These are phyloP conservation scores for Acanthamoeba royreba DNA, from an alignment of 208 protist genomes.

Conservation along the genomic window DNA sequence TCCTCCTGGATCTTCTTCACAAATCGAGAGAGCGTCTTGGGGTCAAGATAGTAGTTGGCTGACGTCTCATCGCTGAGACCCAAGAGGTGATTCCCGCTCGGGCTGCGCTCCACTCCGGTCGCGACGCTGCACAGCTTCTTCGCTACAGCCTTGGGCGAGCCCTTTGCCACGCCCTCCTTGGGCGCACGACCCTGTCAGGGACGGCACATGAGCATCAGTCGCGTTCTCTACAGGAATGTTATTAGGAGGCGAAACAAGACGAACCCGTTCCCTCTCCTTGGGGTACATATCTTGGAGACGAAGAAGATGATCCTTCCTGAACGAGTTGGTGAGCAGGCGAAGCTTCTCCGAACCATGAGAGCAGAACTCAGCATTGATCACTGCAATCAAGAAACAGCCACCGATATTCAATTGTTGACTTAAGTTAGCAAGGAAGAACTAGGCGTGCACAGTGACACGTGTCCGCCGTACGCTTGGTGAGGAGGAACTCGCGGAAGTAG, in stretches of 20 bases:
- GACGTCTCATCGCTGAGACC: neutral
- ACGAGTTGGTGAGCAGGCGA: neutral
- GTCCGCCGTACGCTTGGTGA: neutral
- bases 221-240: too few relatives aligned
- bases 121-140: neutral
- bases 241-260: too few relatives aligned
- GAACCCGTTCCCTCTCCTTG: neutral
- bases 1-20: constrained; percentile 14
- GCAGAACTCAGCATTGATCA: neutral
- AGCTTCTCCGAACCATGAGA: neutral
- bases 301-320: neutral
- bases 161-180: neutral
- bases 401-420: too few relatives aligned
- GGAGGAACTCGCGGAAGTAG: constrained; percentile 18
- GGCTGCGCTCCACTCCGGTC: too few relatives aligned
- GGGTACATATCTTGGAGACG: neutral
- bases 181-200: neutral
- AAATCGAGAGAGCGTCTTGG: neutral
- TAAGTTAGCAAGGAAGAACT: too few relatives aligned
- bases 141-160: neutral
- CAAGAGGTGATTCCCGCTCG: neutral
- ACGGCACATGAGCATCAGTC: neutral
- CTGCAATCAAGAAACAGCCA: too few relatives aligned
- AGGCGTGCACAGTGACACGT: too few relatives aligned
- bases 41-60: neutral